Percentiles rank a stretch among this genome's conserved stretches.
phyloP scores from a whole-genome alignment of 2,329 filamentous ascomycete genomes.

The Teratosphaeria destructans region DNA sequence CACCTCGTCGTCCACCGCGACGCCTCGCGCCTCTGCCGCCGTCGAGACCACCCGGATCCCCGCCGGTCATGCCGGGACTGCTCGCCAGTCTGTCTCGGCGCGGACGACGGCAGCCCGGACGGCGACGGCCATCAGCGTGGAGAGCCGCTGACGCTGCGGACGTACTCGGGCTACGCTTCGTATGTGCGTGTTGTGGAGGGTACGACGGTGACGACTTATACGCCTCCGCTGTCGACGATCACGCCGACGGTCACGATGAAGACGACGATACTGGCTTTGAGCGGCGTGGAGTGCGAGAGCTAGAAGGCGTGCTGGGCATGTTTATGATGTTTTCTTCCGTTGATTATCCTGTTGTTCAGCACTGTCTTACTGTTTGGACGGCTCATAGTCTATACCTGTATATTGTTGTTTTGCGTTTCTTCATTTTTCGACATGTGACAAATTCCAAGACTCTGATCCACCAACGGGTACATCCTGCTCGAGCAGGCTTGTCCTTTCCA shows the following conservation, averaged over 20 bases:
- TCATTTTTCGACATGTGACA: no score
- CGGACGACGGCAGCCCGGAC: not conserved
- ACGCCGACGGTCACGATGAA: not conserved
- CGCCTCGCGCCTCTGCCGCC: not conserved
- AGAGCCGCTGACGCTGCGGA: not conserved
- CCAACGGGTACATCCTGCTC: no score
- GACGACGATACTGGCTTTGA: not conserved
- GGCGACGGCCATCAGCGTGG: not conserved
- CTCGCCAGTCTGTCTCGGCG: no score
- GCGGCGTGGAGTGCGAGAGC: not conserved
- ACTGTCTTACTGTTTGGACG: no score
- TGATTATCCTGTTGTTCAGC: no score
- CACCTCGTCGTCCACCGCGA: not conserved
- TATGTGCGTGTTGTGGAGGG: not conserved
- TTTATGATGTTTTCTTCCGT: no score
- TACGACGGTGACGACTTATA: not conserved
- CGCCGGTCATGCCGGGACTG: not conserved
- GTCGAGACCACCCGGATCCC: not conserved
- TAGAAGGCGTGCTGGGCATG: not conserved
- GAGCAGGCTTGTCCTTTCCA: not conserved
- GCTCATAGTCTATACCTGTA: no score
- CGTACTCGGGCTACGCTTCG: not conserved
- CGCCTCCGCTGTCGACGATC: not conserved
- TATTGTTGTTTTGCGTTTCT: no score
- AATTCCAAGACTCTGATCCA: no score